A percentile compares a stretch with the other conserved stretches of the same genome.
Conservation (phyloP, 169 alveolate species). For the Theileria parva region DNA sequence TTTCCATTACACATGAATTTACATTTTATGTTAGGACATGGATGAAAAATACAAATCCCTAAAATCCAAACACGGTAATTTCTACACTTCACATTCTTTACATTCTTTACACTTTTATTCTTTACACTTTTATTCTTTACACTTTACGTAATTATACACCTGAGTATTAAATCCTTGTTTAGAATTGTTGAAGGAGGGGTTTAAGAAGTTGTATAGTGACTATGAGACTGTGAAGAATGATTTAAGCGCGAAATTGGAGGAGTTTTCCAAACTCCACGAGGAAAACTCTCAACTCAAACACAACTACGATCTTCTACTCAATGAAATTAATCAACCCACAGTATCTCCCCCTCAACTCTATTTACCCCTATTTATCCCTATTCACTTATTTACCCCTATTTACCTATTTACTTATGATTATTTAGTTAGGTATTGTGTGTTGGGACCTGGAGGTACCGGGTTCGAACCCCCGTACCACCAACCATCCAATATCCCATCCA, state of each 20-base stretch:
- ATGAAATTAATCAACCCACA: constrained; percentile 18
- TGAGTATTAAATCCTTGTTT: not conserved
- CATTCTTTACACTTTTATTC: not conserved
- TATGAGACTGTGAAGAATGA: constrained; percentile 41
- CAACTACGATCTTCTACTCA: constrained; percentile 44
- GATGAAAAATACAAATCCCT: constrained; percentile 53
- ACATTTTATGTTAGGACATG: not conserved
- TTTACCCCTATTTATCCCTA: too few species aligned
- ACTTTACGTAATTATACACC: not conserved
- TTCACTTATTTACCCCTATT: too few species aligned
- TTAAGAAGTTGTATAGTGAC: constrained; percentile 45
- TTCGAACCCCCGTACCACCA: too few species aligned
- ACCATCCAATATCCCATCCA: too few species aligned
- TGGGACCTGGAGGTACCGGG: too few species aligned
- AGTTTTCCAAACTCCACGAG: constrained; percentile 40
- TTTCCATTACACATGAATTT: too few species aligned
- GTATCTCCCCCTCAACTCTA: not conserved
- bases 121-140: not conserved
- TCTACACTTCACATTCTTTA: not conserved
- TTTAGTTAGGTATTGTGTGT: too few species aligned
- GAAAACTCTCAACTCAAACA: constrained; percentile 47
- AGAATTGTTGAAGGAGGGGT: constrained; percentile 55
- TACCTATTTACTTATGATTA: too few species aligned
- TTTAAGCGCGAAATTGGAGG: constrained; percentile 28
- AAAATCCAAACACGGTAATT: constrained; percentile 43